Evolutionary conservation across 2,329 filamentous ascomycete species (phyloP), one percentile per base, ranked within the genome.

Genomic region (Pseudomassariella vexata): DNA sequence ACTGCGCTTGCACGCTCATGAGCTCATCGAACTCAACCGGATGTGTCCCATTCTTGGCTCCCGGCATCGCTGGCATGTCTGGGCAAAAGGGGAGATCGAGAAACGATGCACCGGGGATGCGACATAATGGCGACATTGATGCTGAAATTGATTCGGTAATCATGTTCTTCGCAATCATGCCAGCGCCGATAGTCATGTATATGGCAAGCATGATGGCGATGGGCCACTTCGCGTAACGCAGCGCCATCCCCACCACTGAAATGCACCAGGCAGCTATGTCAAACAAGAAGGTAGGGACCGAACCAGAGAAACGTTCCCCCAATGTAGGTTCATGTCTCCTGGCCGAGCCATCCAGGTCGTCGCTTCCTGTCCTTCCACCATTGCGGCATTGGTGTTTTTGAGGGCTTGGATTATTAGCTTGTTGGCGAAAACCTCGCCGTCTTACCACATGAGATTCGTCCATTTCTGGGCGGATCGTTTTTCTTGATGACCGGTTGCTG

Each of bases 1-100:
- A 87, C 18, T 79, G 71, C n/a, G 73, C 66, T 55, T 94, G 85
- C 2, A 83, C 74, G 12, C 68, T 68, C 66, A 92, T 82, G 15
- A 94, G 68, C 28, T 80, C 73, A 41, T 86, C 79, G 44, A 90
- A 90, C 47, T 88, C 79, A 26, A 80, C 62, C 5, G 55, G 56
- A 23, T 44, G 39, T 8, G 36, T 36, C 8, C 32, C 34, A 15
- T 46, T 40, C 27, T 45, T 37, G 21, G 38, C 33, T 22, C 42
- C 48, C 3, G 44, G 42, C 9, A 35, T 56, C 42, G 44, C 51
- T 9, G 32, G 29, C 18, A 39, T 28, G 5, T 47, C 44, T 5
- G 62, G 56, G 42, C 84, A 89, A 45, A 85, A 82, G 0, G 82
- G 72, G 1, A 87, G 60, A 37, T 70, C 62, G 5, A 87, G 51